Conservation (phyloP, 2,329 filamentous ascomycete species). For the Cercospora brassicicola region DNA sequence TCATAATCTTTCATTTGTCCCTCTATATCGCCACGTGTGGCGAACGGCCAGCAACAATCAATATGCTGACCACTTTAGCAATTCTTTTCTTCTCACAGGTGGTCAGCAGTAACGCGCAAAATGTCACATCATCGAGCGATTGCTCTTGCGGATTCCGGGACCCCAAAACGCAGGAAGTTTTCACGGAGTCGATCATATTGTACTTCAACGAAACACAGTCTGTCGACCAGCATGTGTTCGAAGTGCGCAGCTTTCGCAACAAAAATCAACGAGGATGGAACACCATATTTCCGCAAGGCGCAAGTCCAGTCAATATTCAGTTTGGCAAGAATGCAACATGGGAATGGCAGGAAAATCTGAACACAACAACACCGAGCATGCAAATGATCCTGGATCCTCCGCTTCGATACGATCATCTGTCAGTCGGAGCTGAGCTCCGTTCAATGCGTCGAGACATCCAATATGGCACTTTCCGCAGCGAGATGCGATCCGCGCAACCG, state of each 20-base stretch:
- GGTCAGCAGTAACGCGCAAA: slow-evolving; percentile 16
- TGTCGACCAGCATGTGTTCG: slow-evolving; percentile 41
- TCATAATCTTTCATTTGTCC: background rate
- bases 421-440: slow-evolving; percentile 47
- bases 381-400: slow-evolving; percentile 26
- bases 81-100: slow-evolving; percentile 14
- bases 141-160: slow-evolving; percentile 53
- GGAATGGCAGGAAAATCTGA: slow-evolving; percentile 26
- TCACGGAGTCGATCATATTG: slow-evolving; percentile 51
- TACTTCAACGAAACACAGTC: slow-evolving; percentile 53
- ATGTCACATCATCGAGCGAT: slow-evolving; percentile 26
- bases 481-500: slow-evolving; percentile 44
- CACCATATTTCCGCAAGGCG: slow-evolving; percentile 47
- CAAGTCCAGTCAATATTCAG: slow-evolving; percentile 43
- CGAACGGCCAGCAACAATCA: background rate
- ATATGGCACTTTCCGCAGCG: slow-evolving; percentile 50
- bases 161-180: slow-evolving; percentile 40
- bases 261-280: slow-evolving; percentile 52
- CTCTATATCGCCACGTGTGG: background rate
- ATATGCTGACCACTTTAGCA: slow-evolving; percentile 16
- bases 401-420: slow-evolving; percentile 41
- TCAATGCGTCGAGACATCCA: slow-evolving; percentile 50
- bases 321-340: slow-evolving; percentile 35
- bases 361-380: slow-evolving; percentile 24
- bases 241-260: slow-evolving; percentile 45